phyloP scores from a whole-genome alignment of 768 basidiomycete species.

The Lactarius tabidus region DNA sequence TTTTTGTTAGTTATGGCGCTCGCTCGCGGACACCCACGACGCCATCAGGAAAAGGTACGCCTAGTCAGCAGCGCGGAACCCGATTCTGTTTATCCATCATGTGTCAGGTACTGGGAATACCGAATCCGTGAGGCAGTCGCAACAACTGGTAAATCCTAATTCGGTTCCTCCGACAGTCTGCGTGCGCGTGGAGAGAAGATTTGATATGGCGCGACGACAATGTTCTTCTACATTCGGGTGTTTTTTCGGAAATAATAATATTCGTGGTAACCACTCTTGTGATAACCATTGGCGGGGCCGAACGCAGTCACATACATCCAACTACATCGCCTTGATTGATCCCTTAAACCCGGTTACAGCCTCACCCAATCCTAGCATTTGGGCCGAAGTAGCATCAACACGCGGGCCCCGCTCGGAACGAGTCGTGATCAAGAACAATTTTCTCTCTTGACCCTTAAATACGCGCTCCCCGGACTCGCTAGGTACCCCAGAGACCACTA shows the following conservation, averaged over 20 bases:
- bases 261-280: slow-evolving; percentile 4
- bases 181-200: slow-evolving; percentile 5
- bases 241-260: neutral
- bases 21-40: slow-evolving; percentile 65
- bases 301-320: neutral
- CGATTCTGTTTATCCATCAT: slow-evolving; percentile 24
- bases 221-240: neutral
- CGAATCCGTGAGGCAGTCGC: slow-evolving; percentile 53
- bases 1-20: slow-evolving; percentile 57
- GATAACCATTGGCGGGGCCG: neutral
- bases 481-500: slow-evolving; percentile 1
- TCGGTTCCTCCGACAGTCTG: neutral
- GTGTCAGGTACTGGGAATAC: slow-evolving; percentile 68
- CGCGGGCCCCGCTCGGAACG: neutral
- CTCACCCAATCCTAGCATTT: slow-evolving; percentile 15
- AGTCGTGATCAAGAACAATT: neutral
- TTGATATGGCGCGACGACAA: neutral
- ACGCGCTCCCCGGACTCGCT: neutral
- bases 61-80: slow-evolving; percentile 17
- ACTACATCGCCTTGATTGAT: slow-evolving; percentile 13
- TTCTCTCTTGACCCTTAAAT: neutral
- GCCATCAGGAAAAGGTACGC: slow-evolving; percentile 71
- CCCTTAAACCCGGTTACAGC: slow-evolving; percentile 6
- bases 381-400: slow-evolving; percentile 5
- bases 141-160: neutral